Base-by-base conservation (phyloP, 208 protist genomes). In the Wallacemonas sp. region DNA sequence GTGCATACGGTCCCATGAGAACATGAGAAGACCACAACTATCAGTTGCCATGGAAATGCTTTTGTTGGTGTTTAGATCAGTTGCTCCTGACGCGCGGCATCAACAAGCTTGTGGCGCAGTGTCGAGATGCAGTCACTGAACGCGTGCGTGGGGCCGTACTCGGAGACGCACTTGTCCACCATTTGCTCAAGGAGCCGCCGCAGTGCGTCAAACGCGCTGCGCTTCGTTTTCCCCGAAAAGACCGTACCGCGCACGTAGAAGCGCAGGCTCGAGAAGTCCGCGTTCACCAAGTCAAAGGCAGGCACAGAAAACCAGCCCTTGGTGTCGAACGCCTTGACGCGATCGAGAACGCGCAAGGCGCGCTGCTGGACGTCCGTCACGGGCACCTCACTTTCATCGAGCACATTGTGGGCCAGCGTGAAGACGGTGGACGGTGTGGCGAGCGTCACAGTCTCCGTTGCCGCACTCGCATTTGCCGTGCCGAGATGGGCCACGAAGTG, bases 231-330 rank as follows among this genome's bases (percentile, higher is more conserved):
- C 22, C 44, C 48, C 18, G 66, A 67, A 67, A 96, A 96, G 18
- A 41, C 44, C 5, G 42, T 25, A 29, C 81, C 72, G 22, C 45
- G 33, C 20, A 96, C 54, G 84, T 86, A 96, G 39, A 71, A 65
- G 4, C 76, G 62, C 14, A 96, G 33, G 46, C 81, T 92, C 20
- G 65, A 78, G 26, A 96, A 84, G 63, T 96, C 90, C 22, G 87
- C 48, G 59, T 91, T 93, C 14, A 81, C 83, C 18, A 89, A 64
- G 57, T 92, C 85, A 64, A 92, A 93, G 1, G 86, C 81, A 0
- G 90, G 90, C 8, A 91, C 72, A 18, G 83, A 73, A 70, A 93
- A 96, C 86, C 87, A 96, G 26, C 76, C 59, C 5, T 93, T 63
- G 10, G 49, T 63, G 55, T 96, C 90, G 22, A 84, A 63, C 16